A percentile compares a stretch with the other conserved stretches of the same genome.
These are phyloP conservation scores for Ceratocystiopsis sp. DNA, from an alignment of 2,329 filamentous ascomycete genomes.

Conservation along the genomic window DNA sequence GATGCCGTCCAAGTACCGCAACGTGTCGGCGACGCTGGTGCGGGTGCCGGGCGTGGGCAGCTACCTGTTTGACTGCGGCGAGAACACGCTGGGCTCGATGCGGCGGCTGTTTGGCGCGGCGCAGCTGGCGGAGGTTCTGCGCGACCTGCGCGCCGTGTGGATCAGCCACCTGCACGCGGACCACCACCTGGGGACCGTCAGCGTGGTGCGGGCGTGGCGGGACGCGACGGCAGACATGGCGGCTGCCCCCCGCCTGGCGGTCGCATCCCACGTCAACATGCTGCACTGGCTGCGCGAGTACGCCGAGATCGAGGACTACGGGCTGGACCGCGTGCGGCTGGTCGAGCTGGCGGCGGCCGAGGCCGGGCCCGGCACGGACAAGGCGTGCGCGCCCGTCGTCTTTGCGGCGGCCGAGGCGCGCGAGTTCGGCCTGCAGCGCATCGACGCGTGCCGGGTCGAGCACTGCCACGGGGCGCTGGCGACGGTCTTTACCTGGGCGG, in stretches of 20 bases:
- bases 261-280: conserved; percentile 59
- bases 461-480: conserved; percentile 73
- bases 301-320: conserved; percentile 58
- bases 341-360: conserved; percentile 7
- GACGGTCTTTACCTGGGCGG: conserved; percentile 56
- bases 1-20: conserved; percentile 80
- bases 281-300: conserved; percentile 66
- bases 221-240: conserved; percentile 26
- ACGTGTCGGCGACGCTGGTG: conserved; percentile 78
- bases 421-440: conserved; percentile 37
- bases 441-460: conserved; percentile 50
- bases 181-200: conserved; percentile 76
- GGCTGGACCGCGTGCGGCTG: conserved; percentile 36
- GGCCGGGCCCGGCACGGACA: neutral
- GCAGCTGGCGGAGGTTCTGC: conserved; percentile 53
- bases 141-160: conserved; percentile 66
- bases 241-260: conserved; percentile 27
- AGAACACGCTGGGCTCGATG: conserved; percentile 81
- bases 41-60: conserved; percentile 72
- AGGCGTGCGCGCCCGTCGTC: conserved; percentile 13
- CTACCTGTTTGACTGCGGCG: conserved; percentile 81
- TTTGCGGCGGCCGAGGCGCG: conserved; percentile 23
- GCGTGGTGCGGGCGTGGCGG: conserved; percentile 71
- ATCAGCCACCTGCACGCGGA: conserved; percentile 95
- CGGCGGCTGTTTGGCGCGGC: conserved; percentile 51